These are phyloP conservation scores for Ligustrum vulgare DNA, from an alignment of 257 asterid genomes.

Conservation along the genomic window DNA sequence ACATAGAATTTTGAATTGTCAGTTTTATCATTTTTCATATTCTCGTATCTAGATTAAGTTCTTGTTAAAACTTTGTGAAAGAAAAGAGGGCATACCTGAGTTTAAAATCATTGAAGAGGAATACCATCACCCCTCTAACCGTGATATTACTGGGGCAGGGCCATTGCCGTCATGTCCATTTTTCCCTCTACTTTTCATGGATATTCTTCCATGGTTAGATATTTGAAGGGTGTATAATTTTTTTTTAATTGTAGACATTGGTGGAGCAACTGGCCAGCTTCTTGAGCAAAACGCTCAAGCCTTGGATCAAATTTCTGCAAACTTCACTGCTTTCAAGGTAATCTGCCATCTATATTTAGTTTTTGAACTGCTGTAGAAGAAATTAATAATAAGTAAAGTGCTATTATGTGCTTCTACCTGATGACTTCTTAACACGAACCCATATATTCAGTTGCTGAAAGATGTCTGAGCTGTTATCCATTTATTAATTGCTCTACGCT, in stretches of 20 bases:
- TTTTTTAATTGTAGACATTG: constrained; percentile 63
- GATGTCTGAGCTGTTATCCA: constrained; percentile 16
- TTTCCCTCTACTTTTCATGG: background rate
- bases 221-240: background rate
- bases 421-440: constrained; percentile 1
- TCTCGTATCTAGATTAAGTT: background rate
- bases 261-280: constrained; percentile 68
- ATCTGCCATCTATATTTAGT: constrained; percentile 11
- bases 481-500: constrained; percentile 8
- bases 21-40: too few species aligned
- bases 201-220: background rate
- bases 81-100: background rate
- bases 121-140: background rate
- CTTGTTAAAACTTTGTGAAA: background rate
- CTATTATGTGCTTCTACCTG: background rate
- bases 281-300: constrained; percentile 75
- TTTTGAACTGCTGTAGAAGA: background rate
- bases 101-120: background rate
- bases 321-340: constrained; percentile 71
- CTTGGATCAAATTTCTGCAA: constrained; percentile 79
- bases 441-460: constrained; percentile 11
- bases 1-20: background rate
- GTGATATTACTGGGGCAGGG: background rate
- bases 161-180: background rate
- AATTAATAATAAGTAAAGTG: background rate